Base-by-base conservation (phyloP, 805 yeast genomes). In the Zygotorulaspora danielsina region DNA sequence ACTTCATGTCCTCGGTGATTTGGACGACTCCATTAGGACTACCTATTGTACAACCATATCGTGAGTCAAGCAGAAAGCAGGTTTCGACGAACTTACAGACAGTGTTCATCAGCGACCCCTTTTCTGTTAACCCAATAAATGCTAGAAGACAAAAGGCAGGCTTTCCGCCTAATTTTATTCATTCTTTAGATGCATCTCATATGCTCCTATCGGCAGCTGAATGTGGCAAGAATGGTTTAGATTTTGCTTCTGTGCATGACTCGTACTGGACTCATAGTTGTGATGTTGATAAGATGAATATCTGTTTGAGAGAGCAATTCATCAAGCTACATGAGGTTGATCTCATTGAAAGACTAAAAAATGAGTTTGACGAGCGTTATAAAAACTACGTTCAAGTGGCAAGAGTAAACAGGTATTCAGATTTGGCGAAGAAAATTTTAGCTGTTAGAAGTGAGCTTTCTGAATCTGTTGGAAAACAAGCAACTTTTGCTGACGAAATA, bases 181-280 rank as follows among this genome's bases (percentile, higher is more conserved):
- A 90, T 59, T 90, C 97, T 0, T 69, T 90, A 42, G 98, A 90
- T 71, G 97, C 97, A 1, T 82, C 96, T 0, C 98, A 90, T 61
- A 93, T 90, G 98, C 70, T 93, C 36, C 66, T 89, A 69, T 83
- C 96, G 6, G 95, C 97, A 0, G 70, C 77, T 36, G 78, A 78
- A 17, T 87, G 96, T 61, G 78, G 82, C 4, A 72, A 79, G 29
- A 57, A 59, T 1, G 78, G 76, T 0, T 63, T 93, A 35, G 69
- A 78, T 9, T 90, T 93, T 71, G 96, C 97, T 0, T 79, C 97
- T 0, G 98, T 90, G 17, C 98, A 90, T 63, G 98, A 90, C 61
- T 90, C 97, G 0, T 90, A 85, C 61, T 90, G 98, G 98, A 88
- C 97, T 0, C 97, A 93, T 59, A 97, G 98, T 1, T 67, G 77